phyloP scores from a whole-genome alignment of 2,329 filamentous ascomycete species.

The Aspergillus fischeri region DNA sequence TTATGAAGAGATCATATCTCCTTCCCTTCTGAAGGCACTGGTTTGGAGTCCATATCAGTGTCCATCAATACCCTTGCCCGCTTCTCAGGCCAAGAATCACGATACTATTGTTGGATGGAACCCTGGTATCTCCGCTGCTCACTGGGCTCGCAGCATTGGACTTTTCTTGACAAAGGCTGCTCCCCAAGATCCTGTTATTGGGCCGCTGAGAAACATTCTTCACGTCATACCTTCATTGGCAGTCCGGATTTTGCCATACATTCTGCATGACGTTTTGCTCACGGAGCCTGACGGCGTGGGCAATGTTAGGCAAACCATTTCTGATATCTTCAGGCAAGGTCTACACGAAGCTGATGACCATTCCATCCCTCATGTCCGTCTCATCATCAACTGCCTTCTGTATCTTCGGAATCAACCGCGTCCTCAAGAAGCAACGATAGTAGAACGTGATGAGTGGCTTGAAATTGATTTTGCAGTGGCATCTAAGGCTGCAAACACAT shows the following conservation, averaged over 20 bases:
- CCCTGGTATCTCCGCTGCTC: slow-evolving; percentile 17
- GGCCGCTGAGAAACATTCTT: slow-evolving; percentile 64
- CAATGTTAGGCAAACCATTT: slow-evolving; percentile 59
- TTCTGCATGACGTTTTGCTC: slow-evolving; percentile 76
- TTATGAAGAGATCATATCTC: slow-evolving; percentile 35
- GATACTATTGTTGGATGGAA: slow-evolving; percentile 14
- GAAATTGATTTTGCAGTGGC: slow-evolving; percentile 71
- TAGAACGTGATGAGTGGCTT: slow-evolving; percentile 78
- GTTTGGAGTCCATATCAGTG: slow-evolving; percentile 41
- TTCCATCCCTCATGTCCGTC: slow-evolving; percentile 61
- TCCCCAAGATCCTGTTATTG: slow-evolving; percentile 63
- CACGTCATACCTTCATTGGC: slow-evolving; percentile 65
- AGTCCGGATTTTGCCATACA: slow-evolving; percentile 70
- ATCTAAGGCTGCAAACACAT: slow-evolving; percentile 67
- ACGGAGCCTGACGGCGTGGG: slow-evolving; percentile 62
- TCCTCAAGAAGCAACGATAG: slow-evolving; percentile 71
- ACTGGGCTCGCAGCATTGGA: slow-evolving; percentile 34
- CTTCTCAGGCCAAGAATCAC: slow-evolving; percentile 16
- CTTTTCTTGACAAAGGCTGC: slow-evolving; percentile 57
- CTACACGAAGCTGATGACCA: slow-evolving; percentile 46
- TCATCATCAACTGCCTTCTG: slow-evolving; percentile 73
- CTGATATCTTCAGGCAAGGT: slow-evolving; percentile 61
- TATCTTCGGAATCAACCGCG: slow-evolving; percentile 81
- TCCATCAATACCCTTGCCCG: slow-evolving; percentile 26
- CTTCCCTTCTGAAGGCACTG: slow-evolving; percentile 36